phyloP scores from a whole-genome alignment of 75 land plant genomes.

The Pinus tabuliformis region DNA sequence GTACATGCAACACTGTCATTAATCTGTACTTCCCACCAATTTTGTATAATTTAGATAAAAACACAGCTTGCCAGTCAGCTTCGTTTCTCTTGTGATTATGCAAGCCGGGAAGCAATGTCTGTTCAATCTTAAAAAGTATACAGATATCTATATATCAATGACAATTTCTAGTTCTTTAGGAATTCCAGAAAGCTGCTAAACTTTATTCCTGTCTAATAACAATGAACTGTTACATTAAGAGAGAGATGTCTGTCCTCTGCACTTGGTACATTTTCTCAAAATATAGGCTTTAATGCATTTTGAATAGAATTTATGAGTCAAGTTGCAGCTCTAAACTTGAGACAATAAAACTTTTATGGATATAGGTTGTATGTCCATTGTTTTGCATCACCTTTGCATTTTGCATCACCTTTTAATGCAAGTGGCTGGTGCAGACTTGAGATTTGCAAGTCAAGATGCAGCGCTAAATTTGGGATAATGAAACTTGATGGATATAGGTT shows the following conservation, averaged over 20 bases:
- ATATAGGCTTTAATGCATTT: background rate
- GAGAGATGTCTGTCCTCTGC: too few species aligned
- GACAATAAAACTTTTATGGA: background rate
- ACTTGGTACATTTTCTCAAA: background rate
- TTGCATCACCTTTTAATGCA: too few species aligned
- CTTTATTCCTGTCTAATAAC: background rate
- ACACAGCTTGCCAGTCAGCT: background rate
- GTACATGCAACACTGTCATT: background rate
- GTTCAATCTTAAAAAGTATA: background rate
- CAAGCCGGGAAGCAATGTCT: background rate
- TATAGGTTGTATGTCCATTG: background rate
- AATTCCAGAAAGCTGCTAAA: background rate
- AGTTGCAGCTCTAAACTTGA: background rate
- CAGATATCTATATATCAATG: background rate
- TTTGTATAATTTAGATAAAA: background rate
- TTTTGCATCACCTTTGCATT: too few species aligned
- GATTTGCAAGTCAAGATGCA: background rate
- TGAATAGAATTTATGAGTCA: background rate
- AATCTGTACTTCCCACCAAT: background rate
- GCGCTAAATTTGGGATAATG: background rate
- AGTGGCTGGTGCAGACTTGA: background rate
- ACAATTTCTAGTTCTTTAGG: background rate
- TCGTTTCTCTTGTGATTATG: background rate
- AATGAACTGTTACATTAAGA: too few species aligned
- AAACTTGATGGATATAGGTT: background rate